Percentiles rank a stretch among this genome's conserved stretches.
Conservation (phyloP, 2,329 filamentous ascomycete species). For the Stagonosporopsis cucurbitacearum region DNA sequence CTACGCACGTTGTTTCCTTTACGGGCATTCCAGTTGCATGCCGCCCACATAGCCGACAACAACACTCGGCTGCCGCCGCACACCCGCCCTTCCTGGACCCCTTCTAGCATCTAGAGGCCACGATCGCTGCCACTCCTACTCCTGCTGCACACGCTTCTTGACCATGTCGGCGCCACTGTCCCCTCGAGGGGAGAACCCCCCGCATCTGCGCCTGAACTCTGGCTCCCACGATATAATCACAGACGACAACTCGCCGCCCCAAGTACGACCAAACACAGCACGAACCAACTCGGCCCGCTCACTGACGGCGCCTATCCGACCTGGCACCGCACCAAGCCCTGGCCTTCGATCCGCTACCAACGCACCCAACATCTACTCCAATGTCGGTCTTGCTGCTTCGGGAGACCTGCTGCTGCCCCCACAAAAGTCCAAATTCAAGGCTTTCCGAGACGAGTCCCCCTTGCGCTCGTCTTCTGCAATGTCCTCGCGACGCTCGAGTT, state of each 20-base stretch:
- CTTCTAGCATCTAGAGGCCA: constrained; percentile 22
- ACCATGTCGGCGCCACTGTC: constrained; percentile 39
- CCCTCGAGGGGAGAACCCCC: constrained; percentile 50
- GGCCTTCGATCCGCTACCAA: constrained; percentile 29
- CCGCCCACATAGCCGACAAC: constrained; percentile 26
- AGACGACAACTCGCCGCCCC: constrained; percentile 39
- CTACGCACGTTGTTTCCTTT: constrained; percentile 25
- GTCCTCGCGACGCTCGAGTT: constrained; percentile 69
- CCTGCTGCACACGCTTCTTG: constrained; percentile 20
- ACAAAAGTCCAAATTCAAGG: constrained; percentile 55
- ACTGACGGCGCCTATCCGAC: constrained; percentile 49
- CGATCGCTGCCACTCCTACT: constrained; percentile 8
- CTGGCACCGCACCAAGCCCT: constrained; percentile 45
- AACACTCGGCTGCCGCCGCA: constrained; percentile 13
- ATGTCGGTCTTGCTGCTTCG: constrained; percentile 49
- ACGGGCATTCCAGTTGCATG: constrained; percentile 39
- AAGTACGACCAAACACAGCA: constrained; percentile 46
- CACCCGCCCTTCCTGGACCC: constrained; percentile 25
- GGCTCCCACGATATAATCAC: constrained; percentile 60
- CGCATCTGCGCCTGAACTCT: constrained; percentile 70
- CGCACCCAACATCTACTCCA: constrained; percentile 45
- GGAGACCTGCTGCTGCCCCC: constrained; percentile 60
- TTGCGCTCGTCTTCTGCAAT: constrained; percentile 59
- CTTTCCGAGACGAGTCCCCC: constrained; percentile 60
- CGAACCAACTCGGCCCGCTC: constrained; percentile 55